Percentiles rank a stretch among this genome's conserved stretches.
These are phyloP conservation scores for Sherardia arvensis DNA, from an alignment of 257 asterid genomes.

Conservation along the genomic window DNA sequence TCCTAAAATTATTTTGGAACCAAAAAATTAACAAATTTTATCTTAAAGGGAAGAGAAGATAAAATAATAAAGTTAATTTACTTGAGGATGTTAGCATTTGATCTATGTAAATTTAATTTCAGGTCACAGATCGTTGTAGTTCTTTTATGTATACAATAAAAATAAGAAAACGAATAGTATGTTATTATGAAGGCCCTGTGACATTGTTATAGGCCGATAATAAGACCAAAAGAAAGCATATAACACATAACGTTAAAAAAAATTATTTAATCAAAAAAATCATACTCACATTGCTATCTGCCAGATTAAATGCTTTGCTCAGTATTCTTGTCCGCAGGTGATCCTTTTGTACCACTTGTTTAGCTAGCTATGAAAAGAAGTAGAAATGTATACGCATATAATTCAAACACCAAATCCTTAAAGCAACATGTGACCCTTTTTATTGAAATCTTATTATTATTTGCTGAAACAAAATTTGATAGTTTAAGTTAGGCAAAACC, in stretches of 20 bases:
- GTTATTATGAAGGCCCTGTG: neutral
- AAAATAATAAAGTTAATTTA: neutral
- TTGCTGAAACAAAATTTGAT: neutral
- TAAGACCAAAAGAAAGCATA: neutral
- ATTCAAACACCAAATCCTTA: slow-evolving; percentile 4
- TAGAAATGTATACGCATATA: slow-evolving; percentile 7
- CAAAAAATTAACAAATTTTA: neutral
- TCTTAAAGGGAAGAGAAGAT: neutral
- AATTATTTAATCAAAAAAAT: too few species aligned
- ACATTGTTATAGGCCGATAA: neutral
- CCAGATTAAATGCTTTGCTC: slow-evolving; percentile 70
- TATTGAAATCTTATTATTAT: neutral
- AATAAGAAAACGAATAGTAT: neutral
- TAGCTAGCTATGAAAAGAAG: slow-evolving; percentile 53
- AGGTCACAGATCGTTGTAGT: neutral
- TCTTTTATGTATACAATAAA: neutral
- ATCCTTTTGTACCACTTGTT: slow-evolving; percentile 86
- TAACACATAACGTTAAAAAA: slow-evolving; percentile 1
- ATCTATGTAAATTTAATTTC: neutral
- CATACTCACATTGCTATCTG: slow-evolving; percentile 43
- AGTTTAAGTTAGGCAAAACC: neutral
- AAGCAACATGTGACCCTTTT: neutral
- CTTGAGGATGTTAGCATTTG: neutral
- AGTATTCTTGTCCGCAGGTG: slow-evolving; percentile 58
- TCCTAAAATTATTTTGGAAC: neutral